Conservation (phyloP, 148 eudicot species). For the Vaccinium myrtillus region DNA sequence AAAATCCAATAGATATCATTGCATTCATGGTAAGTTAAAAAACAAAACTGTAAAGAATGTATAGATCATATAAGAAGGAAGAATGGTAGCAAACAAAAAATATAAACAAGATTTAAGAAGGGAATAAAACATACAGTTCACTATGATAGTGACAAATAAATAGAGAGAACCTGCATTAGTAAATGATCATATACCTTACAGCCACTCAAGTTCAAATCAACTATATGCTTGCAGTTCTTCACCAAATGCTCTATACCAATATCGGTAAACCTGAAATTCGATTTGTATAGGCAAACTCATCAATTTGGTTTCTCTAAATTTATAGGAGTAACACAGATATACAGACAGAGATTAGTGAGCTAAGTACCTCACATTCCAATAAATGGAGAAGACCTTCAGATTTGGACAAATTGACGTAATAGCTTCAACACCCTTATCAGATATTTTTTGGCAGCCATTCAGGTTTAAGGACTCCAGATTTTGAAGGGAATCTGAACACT, state of each 20-base stretch:
- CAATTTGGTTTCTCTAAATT: not conserved
- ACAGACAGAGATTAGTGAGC: not conserved
- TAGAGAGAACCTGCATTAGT: not conserved
- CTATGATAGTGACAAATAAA: not conserved
- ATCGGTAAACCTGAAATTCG: slow-evolving; percentile 72
- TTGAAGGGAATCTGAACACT: slow-evolving; percentile 60
- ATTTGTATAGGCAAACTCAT: not conserved
- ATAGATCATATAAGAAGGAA: not conserved
- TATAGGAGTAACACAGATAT: not conserved
- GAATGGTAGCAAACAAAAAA: not conserved
- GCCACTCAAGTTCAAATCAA: slow-evolving; percentile 90
- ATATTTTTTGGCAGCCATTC: slow-evolving; percentile 92
- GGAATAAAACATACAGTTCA: not conserved
- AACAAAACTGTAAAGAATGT: not conserved
- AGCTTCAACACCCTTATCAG: slow-evolving; percentile 79
- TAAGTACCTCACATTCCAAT: slow-evolving; percentile 91
- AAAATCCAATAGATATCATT: not conserved
- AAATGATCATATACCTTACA: slow-evolving; percentile 62
- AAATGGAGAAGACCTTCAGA: slow-evolving; percentile 67
- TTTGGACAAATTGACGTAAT: slow-evolving; percentile 60
- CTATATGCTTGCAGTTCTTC: slow-evolving; percentile 61
- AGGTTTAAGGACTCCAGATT: slow-evolving; percentile 68
- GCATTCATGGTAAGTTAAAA: not conserved
- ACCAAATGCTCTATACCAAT: slow-evolving; percentile 58
- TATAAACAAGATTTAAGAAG: not conserved